These are phyloP conservation scores for Dothideomycetes sp. DNA, from an alignment of 2,329 filamentous ascomycete genomes.

Conservation along the genomic window DNA sequence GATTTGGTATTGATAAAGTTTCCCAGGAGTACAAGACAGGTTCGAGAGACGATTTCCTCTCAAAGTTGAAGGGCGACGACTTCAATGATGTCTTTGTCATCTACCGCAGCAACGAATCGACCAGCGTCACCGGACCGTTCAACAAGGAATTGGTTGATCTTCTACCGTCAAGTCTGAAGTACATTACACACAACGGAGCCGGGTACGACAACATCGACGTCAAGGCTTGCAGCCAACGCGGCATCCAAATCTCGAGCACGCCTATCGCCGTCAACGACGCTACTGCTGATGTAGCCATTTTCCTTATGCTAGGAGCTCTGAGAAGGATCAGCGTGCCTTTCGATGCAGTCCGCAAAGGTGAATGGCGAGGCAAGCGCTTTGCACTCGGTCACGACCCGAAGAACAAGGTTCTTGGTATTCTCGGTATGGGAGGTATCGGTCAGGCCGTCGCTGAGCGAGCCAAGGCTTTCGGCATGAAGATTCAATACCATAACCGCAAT, in stretches of 20 bases:
- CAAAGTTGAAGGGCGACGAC: constrained; percentile 44
- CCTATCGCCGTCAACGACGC: constrained; percentile 43
- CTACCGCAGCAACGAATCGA: constrained; percentile 51
- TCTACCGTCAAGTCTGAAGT: constrained; percentile 35
- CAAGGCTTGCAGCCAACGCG: constrained; percentile 24
- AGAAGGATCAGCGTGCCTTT: constrained; percentile 40
- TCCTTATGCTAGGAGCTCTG: constrained; percentile 45
- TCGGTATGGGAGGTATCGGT: constrained; percentile 54
- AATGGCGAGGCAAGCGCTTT: constrained; percentile 37
- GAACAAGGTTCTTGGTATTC: constrained; percentile 45
- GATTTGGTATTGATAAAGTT: neutral
- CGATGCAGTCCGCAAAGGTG: constrained; percentile 36
- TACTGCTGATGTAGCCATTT: constrained; percentile 40
- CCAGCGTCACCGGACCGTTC: constrained; percentile 37
- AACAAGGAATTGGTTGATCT: constrained; percentile 35
- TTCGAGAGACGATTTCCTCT: constrained; percentile 46
- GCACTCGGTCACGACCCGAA: constrained; percentile 45
- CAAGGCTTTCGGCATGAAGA: constrained; percentile 46
- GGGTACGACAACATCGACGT: constrained; percentile 31
- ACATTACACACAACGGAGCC: constrained; percentile 37
- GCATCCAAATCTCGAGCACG: constrained; percentile 38
- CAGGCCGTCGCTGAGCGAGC: constrained; percentile 40
- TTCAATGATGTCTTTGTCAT: constrained; percentile 48
- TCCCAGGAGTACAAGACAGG: constrained; percentile 45
- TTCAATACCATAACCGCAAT: constrained; percentile 50